These are phyloP conservation scores for Pseudognaphalium luteoalbum DNA, from an alignment of 129 eudicot genomes.

Conservation along the genomic window DNA sequence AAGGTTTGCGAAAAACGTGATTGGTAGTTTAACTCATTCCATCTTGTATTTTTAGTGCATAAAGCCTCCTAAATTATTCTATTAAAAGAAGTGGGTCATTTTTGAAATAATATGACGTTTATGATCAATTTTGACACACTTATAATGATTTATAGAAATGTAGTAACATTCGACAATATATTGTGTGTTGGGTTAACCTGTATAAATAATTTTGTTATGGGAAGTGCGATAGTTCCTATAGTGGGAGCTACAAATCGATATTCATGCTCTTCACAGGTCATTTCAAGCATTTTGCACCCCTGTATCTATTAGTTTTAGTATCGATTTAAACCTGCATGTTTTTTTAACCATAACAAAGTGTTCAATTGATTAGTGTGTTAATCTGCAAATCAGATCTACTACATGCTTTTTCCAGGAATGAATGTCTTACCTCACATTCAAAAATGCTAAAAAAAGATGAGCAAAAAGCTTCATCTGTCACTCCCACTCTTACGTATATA, in stretches of 20 bases:
- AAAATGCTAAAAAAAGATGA: slow-evolving; percentile 52
- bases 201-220: no score
- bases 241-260: slow-evolving; percentile 73
- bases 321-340: background rate
- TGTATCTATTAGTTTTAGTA: slow-evolving; percentile 20
- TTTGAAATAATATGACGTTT: background rate
- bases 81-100: no score
- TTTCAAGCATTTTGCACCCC: slow-evolving; percentile 81
- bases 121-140: background rate
- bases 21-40: background rate
- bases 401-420: background rate
- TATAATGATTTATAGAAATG: no score
- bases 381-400: background rate
- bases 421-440: no score
- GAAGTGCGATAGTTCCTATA: slow-evolving; percentile 19
- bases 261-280: slow-evolving; percentile 70
- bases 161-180: no score
- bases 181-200: no score
- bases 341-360: background rate
- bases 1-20: slow-evolving; percentile 2
- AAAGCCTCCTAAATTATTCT: no score
- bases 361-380: background rate
- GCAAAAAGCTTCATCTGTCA: slow-evolving; percentile 52
- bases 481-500: slow-evolving; percentile 61
- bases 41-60: background rate